Conservation (phyloP, 2,329 filamentous ascomycete genomes). For the Bipolaris oryzae region DNA sequence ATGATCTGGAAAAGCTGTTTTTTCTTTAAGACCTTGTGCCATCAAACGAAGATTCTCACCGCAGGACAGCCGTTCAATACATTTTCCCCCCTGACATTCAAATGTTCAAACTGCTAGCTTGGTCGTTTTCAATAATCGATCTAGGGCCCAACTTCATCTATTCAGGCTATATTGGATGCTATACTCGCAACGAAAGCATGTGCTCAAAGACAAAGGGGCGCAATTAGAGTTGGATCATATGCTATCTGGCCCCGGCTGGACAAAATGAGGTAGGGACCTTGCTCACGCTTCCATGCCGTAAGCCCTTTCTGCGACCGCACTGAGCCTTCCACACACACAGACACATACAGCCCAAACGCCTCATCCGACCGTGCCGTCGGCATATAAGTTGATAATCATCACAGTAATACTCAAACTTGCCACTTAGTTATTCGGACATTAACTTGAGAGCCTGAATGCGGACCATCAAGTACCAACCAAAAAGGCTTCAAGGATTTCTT, state of each 20-base stretch:
- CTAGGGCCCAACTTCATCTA: not conserved
- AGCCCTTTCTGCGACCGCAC: constrained; percentile 15
- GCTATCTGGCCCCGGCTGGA: not conserved
- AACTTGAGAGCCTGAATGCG: not conserved
- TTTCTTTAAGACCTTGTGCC: too few species aligned
- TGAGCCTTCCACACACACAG: constrained; percentile 13
- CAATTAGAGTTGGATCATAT: not conserved
- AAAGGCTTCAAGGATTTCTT: not conserved
- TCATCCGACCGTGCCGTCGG: constrained; percentile 10
- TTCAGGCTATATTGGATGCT: not conserved
- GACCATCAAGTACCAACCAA: not conserved
- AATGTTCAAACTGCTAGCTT: not conserved
- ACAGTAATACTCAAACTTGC: not conserved
- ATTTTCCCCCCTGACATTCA: too few species aligned
- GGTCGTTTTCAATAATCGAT: not conserved
- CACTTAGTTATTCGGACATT: not conserved
- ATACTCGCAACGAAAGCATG: not conserved
- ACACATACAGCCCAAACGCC: constrained; percentile 2
- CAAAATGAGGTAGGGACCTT: not conserved
- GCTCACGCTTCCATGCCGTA: not conserved
- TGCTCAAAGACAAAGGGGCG: not conserved
- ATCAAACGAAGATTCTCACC: too few species aligned
- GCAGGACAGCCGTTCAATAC: too few species aligned
- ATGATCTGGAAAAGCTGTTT: too few species aligned
- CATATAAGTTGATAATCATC: not conserved